Base-by-base conservation (phyloP, 768 basidiomycete species). In the Cyclocybe aegerita region DNA sequence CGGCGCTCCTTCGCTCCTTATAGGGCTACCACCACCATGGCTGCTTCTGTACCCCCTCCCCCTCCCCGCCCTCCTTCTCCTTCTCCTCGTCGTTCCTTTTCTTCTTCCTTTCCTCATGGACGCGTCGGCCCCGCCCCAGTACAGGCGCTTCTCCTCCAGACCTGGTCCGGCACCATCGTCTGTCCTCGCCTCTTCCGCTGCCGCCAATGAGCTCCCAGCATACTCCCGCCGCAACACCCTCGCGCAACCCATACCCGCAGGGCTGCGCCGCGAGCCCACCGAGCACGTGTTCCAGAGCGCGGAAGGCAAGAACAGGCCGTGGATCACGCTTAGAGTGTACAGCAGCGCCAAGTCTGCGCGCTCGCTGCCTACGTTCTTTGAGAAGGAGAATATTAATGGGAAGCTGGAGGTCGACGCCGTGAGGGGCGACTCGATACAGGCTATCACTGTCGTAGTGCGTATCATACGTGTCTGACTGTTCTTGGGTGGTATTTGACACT, bases 341-440 rank as follows among this genome's bases (percentile, higher is more conserved):
- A 80, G 78, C 67, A 78, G 77, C 57, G 79, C 79, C 9, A 78
- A 76, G 61, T 79, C 79, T 3, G 65, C 74, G 8, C 76, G 74
- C 48, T 78, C 76, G 45, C 63, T 79, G 32, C 78, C 79, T 7
- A 77, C 75, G 15, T 78, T 77, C 61, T 76, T 74, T 58, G 78
- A 81, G 69, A 80, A 77, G 66, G 78, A 80, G 61, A 71, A 73
- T 42, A 73, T 81, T 65, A 76, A 65, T 45, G 78, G 77, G 38
- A 66, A 64, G 36, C 65, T 81, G 41, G 73, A 78, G 57, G 60
- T 81, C 54, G 62, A 68, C 45, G 77, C 75, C 23, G 77, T 79
- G 55, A 74, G 70, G 64, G 77, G 76, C 29, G 78, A 81, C 59
- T 79, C 75, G 15, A 79, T 79, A 39, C 77, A 79, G 50, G 70